Base-by-base conservation (phyloP, 1,139 yeast genomes). In the Magnusiomyces paraingens region DNA sequence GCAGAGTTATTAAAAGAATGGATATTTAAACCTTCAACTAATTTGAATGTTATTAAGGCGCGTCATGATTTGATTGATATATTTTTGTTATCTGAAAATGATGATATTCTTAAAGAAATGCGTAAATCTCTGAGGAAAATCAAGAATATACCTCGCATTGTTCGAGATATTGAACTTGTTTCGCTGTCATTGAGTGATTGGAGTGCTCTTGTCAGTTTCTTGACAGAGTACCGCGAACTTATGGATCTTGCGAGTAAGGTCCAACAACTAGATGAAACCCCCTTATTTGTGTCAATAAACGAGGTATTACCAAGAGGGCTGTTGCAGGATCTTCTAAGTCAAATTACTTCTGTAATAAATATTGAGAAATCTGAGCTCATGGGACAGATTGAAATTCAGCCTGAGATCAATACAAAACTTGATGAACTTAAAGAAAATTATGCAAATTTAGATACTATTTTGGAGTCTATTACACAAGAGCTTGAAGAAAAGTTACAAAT, bases 21-120 rank as follows among this genome's bases (percentile, higher is more conserved):
- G 73, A 57, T 75, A 15, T 52, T 66, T 17, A 66, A 69, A 41
- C 79, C 79, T 0, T 58, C 72, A 2, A 59, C 63, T 1, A 60
- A 70, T 32, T 50, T 62, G 1, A 52, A 54, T 0, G 47, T 57
- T 11, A 67, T 75, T 2, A 56, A 60, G 11, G 58, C 60, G 26
- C 61, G 78, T n/a, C 69, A 66, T 17, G 59, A 66, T 10, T 59
- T 68, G 0, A 61, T 73, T 3, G 64, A 64, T 17, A 20, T 56
- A 0, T 55, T 74, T 2, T 32, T 63, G 1, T 52, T 55, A 8
- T 63, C 61, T 2, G 50, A 59, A 29, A 64, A 67, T 52, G 46
- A 45, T 2, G 56, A 53, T 17, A 21, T 52, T 17, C 59, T 58
- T 15, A 61, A 58, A 6, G 58, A 56, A 10, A 32, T 64, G 36